Evolutionary conservation across 2,329 filamentous ascomycete genomes (phyloP).

Genomic region (Aspergillus japonicus): DNA sequence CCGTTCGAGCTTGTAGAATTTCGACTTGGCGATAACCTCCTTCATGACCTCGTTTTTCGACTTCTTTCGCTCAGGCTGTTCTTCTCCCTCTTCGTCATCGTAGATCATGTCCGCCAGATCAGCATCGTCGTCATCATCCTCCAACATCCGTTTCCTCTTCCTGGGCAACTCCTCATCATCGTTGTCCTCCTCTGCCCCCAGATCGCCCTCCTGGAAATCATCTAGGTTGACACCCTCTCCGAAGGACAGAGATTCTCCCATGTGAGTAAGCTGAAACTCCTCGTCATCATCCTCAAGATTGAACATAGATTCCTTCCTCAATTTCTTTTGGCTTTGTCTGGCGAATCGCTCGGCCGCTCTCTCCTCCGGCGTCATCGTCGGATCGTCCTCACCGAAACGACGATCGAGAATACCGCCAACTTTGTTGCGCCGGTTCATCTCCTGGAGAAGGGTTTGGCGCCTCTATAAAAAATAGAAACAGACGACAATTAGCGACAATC

Average conservation of each 20-base stretch:
- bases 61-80: constrained; percentile 80
- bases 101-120: background rate
- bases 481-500: constrained; percentile 11
- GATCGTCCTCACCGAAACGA: constrained; percentile 93
- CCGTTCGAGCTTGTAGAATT: constrained; percentile 89
- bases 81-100: constrained; percentile 50
- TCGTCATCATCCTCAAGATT: constrained; percentile 84
- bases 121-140: constrained; percentile 35
- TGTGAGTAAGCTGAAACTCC: constrained; percentile 73
- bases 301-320: constrained; percentile 78
- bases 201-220: constrained; percentile 77
- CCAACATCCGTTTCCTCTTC: constrained; percentile 52
- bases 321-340: constrained; percentile 74
- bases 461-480: constrained; percentile 50
- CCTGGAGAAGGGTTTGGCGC: constrained; percentile 77
- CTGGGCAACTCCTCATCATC: constrained; percentile 53
- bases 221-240: constrained; percentile 58
- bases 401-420: constrained; percentile 89
- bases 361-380: constrained; percentile 89
- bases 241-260: constrained; percentile 71
- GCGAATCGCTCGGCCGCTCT: constrained; percentile 89
- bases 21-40: constrained; percentile 96
- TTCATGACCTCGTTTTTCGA: constrained; percentile 97
- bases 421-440: constrained; percentile 86
- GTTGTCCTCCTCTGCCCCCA: constrained; percentile 55